Conservation (phyloP, 2,329 filamentous ascomycete species). For the Aspergillus neotritici region DNA sequence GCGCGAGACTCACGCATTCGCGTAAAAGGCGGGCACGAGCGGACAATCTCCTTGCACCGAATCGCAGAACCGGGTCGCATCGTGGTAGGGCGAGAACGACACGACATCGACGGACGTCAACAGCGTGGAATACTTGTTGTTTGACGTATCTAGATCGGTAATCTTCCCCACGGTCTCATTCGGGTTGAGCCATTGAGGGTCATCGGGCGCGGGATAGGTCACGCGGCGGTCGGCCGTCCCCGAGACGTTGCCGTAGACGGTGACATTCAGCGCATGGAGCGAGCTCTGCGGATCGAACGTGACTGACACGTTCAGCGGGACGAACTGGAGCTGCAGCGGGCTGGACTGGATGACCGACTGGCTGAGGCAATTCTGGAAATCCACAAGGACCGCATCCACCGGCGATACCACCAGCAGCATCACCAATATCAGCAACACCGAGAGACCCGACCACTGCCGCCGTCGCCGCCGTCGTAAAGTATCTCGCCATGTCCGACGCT, state of each 20-base stretch:
- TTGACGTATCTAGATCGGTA: constrained; percentile 52
- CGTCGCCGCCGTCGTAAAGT: constrained; percentile 18
- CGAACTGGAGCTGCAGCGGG: constrained; percentile 68
- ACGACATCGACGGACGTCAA: constrained; percentile 67
- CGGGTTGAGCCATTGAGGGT: constrained; percentile 58
- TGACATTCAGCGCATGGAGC: constrained; percentile 65
- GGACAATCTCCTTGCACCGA: constrained; percentile 62
- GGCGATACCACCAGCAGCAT: constrained; percentile 31
- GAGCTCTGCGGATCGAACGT: constrained; percentile 59
- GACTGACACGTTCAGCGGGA: constrained; percentile 68
- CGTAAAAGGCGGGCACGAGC: constrained; percentile 64
- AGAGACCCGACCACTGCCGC: constrained; percentile 6
- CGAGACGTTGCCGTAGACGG: constrained; percentile 85
- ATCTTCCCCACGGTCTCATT: constrained; percentile 71
- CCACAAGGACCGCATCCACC: constrained; percentile 60
- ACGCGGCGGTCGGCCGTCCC: constrained; percentile 53
- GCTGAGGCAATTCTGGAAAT: constrained; percentile 77
- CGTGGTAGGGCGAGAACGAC: constrained; percentile 64
- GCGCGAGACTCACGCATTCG: constrained; percentile 41
- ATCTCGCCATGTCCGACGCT: constrained; percentile 17
- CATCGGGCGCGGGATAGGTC: constrained; percentile 55
- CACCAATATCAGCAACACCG: constrained; percentile 19
- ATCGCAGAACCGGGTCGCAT: constrained; percentile 61
- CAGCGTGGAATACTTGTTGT: constrained; percentile 65
- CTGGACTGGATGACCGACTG: constrained; percentile 53